Evolutionary conservation across 2,329 filamentous ascomycete species (phyloP).

Genomic region (Colletotrichum sp.): DNA sequence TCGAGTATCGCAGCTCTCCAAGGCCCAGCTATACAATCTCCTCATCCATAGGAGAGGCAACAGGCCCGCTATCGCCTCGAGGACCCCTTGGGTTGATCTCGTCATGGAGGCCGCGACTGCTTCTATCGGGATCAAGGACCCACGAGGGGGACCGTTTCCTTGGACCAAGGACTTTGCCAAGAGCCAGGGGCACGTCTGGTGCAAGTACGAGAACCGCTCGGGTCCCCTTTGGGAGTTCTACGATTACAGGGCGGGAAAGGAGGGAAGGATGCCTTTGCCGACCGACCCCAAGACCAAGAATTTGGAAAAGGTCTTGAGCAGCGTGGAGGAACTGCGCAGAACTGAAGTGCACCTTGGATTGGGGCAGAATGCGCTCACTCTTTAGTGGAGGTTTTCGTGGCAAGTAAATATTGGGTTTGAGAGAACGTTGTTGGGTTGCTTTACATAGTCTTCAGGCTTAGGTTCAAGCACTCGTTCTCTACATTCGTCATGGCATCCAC

Average conservation of each 20-base stretch:
- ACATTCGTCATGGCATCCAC: background rate
- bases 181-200: background rate
- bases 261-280: background rate
- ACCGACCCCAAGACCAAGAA: background rate
- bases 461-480: background rate
- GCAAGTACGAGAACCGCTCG: background rate
- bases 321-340: background rate
- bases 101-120: background rate
- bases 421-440: background rate
- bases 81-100: background rate
- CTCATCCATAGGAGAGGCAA: background rate
- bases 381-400: background rate
- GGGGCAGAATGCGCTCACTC: background rate
- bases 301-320: background rate
- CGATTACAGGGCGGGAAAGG: background rate
- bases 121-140: background rate
- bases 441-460: background rate
- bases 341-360: background rate
- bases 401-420: background rate
- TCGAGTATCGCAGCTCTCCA: background rate
- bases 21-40: background rate
- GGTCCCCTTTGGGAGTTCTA: background rate
- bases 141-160: background rate
- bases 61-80: background rate
- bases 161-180: background rate